Conservation (phyloP, 106 monocot species). For the Phalaenopsis aphrodite region DNA sequence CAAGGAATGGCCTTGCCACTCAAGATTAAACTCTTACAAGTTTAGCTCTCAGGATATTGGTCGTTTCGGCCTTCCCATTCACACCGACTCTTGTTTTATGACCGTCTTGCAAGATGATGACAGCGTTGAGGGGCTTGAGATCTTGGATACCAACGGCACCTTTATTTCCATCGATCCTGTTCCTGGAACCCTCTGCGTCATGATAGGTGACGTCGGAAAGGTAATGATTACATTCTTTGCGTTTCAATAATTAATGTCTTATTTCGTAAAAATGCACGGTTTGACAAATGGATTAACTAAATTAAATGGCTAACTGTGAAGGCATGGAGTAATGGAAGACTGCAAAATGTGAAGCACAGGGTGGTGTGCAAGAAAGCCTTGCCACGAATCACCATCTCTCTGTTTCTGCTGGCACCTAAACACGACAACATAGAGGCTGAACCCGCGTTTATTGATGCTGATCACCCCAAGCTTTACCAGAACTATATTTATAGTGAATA, state of each 20-base stretch:
- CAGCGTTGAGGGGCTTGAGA: constrained; percentile 44
- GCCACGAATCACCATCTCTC: constrained; percentile 29
- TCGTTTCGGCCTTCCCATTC: constrained; percentile 32
- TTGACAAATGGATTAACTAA: too few species aligned
- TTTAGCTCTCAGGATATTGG: constrained; percentile 33
- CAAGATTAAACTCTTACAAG: constrained; percentile 40
- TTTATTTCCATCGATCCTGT: constrained; percentile 39
- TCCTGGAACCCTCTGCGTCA: constrained; percentile 45
- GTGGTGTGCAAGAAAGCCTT: constrained; percentile 36
- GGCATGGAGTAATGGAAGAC: constrained; percentile 57
- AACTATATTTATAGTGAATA: constrained; percentile 30
- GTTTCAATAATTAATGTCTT: too few species aligned
- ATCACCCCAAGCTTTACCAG: constrained; percentile 27
- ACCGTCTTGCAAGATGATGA: constrained; percentile 63
- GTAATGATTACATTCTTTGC: constrained; percentile 5
- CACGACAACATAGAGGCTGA: constrained; percentile 34
- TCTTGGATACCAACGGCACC: constrained; percentile 29
- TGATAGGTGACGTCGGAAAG: constrained; percentile 54
- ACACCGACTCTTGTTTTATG: constrained; percentile 53
- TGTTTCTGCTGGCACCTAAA: constrained; percentile 55
- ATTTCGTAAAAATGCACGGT: too few species aligned
- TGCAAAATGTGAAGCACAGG: constrained; percentile 56
- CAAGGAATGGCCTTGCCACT: constrained; percentile 37
- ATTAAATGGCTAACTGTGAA: not conserved
- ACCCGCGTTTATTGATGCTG: constrained; percentile 19